Base-by-base conservation (phyloP, 805 yeast species). In the Candida chauliodis region DNA sequence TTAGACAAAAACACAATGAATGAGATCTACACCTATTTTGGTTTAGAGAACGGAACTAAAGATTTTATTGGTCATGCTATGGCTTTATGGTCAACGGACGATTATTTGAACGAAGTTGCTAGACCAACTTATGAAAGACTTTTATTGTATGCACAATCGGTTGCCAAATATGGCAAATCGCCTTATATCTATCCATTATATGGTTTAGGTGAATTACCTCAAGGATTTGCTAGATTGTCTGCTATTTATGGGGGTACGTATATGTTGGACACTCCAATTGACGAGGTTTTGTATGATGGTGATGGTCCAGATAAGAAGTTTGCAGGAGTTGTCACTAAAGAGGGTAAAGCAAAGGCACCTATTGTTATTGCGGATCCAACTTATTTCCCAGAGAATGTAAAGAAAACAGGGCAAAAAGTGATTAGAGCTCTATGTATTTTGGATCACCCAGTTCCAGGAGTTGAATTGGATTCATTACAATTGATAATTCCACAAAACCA, bases 181-280 rank as follows among this genome's bases (percentile, higher is more conserved):
- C 99, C 99, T 9, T 93, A 93, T 60, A 76, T 93, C 45, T 93
- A 93, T 59, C 99, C 99, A 34, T 71, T 91, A 54, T 93, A 93
- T 57, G 99, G 99, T 6, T 75, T 93, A 42, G 99, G 99, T 37
- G 99, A 93, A 63, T 73, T 93, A 43, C 99, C 99, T n/a, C 99
- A 93, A 67, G 99, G 97, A 7, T 93, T 93, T 69, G 97, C 98
- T 8, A 78, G 99, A 59, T 77, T 93, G 45, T 82, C 95, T 37
- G 99, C 99, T 18, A 91, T 93, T 49, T 89, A 93, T 57, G 99
- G 99, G 47, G 99, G 99, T 55, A 91, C 98, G 14, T 93, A 89
- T 59, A 93, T 93, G 99, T 77, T 93, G 56, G 96, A 89, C 59
- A 91, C 95, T 22, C 96, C 97, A 34, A 80, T 93, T 46, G 95